Evolutionary conservation across 495 filamentous ascomycete species (phyloP), one percentile per base, ranked within the genome.

Genomic region (Choiromyces venosus): DNA sequence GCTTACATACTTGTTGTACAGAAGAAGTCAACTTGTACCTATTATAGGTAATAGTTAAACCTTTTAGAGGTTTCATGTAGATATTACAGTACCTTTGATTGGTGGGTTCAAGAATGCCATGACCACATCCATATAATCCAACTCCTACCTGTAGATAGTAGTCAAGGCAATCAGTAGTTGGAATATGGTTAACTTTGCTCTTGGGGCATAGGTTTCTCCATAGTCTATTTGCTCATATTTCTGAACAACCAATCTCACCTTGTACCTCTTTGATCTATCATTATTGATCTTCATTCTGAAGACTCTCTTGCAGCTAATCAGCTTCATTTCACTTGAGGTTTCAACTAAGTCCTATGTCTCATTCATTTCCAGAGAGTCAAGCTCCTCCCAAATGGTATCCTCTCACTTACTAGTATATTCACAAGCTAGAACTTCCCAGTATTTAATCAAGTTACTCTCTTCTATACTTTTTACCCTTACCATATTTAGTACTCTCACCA

Each of bases 81-180:
- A 67, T 35, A 5, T 71, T n/a, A n/a, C n/a, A n/a, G n/a, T 37
- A 39, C 68, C 36, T 3, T 74, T 39, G 18, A 67, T 42, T 61
- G 69, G 37, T 8, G 68, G 68, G 39, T 74, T 71, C 9, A 74
- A 46, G 69, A 74, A 74, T 0, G 73, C 73, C 25, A 61, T 74
- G 4, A 74, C 68, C 0, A 75, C 73, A 38, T 75, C 73, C 73
- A 75, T 67, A 18, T 71, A 65, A 37, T 75, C 69, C 9, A 71
- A 44, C 19, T 67, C 29, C 73, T 69, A 75, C 8, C 42, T 0
- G 19, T 71, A 25, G n/a, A n/a, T n/a, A n/a, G n/a, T n/a, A n/a
- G n/a, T n/a, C n/a, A n/a, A n/a, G n/a, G n/a, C n/a, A n/a, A n/a
- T n/a, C n/a, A n/a, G 29, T 16, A 71, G 40, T 0, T 69, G 68